A percentile compares a stretch with the other conserved stretches of the same genome.
Evolutionary conservation across 345 rosid species (phyloP).

Genomic region (Brassica nigra): DNA sequence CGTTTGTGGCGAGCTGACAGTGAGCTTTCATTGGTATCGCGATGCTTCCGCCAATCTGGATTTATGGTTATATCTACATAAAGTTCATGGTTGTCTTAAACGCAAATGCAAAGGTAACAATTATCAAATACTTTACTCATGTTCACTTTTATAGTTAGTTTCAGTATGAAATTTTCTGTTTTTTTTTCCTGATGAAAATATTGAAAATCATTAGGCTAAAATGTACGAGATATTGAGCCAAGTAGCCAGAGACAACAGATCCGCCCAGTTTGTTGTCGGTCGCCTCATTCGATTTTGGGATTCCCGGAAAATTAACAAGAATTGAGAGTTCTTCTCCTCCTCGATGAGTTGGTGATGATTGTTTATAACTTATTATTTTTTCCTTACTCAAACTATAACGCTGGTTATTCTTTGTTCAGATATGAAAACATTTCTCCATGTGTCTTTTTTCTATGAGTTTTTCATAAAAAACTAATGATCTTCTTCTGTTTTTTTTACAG

Average conservation of each 20-base stretch:
- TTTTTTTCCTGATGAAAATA: background rate
- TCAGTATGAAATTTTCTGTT: background rate
- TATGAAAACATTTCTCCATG: too few species aligned
- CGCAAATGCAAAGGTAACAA: constrained; percentile 71
- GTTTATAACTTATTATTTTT: too few species aligned
- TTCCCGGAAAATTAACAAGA: too few species aligned
- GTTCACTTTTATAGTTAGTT: background rate
- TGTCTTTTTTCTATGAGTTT: too few species aligned
- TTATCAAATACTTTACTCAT: background rate
- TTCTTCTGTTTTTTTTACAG: too few species aligned
- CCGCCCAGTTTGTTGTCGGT: too few species aligned
- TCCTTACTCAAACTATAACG: too few species aligned
- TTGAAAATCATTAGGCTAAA: constrained; percentile 42
- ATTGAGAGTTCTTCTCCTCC: too few species aligned
- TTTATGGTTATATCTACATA: constrained; percentile 59
- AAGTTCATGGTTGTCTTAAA: constrained; percentile 80
- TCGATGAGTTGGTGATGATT: too few species aligned
- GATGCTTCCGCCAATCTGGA: constrained; percentile 61
- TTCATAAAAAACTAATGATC: too few species aligned
- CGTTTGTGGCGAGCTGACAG: constrained; percentile 54
- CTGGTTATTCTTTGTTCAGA: too few species aligned
- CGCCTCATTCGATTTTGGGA: too few species aligned
- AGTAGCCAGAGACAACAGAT: constrained; percentile 41
- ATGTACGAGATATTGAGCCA: constrained; percentile 91
- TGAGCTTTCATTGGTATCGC: constrained; percentile 60